Percentiles rank a stretch among this genome's conserved stretches.
These are phyloP conservation scores for Saccharomyces uvarum DNA, from an alignment of 1,139 yeast species.

Conservation along the genomic window DNA sequence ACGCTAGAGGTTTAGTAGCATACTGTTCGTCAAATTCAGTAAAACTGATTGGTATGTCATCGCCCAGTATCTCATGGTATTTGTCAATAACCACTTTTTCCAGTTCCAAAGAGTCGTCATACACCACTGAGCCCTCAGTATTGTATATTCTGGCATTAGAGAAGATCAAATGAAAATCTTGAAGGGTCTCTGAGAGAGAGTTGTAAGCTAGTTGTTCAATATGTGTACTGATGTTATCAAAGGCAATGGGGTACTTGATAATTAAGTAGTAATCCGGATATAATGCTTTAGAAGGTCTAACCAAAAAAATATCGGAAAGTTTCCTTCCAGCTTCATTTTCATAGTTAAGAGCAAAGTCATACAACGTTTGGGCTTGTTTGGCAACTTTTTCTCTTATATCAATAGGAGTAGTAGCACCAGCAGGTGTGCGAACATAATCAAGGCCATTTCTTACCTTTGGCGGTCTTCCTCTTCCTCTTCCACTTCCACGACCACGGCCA, in stretches of 20 bases:
- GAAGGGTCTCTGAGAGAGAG: constrained; percentile 52
- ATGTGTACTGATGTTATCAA: constrained; percentile 58
- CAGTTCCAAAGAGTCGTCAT: constrained; percentile 63
- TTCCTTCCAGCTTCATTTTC: constrained; percentile 38
- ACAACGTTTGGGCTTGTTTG: constrained; percentile 24
- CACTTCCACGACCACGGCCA: constrained; percentile 17
- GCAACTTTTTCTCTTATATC: constrained; percentile 37
- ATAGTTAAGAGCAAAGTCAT: constrained; percentile 40
- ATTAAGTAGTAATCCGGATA: constrained; percentile 85
- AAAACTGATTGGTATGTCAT: constrained; percentile 39
- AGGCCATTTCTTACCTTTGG: constrained; percentile 27
- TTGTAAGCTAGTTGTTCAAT: constrained; percentile 48
- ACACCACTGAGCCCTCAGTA: constrained; percentile 80
- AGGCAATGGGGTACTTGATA: constrained; percentile 74
- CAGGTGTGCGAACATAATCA: constrained; percentile 35
- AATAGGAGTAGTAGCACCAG: constrained; percentile 40
- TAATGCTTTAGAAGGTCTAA: constrained; percentile 59
- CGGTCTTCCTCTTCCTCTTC: constrained; percentile 17
- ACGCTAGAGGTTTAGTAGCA: constrained; percentile 33
- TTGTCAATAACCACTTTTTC: constrained; percentile 42
- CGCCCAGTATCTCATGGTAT: constrained; percentile 31
- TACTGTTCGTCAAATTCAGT: constrained; percentile 43
- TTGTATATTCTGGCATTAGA: constrained; percentile 81
- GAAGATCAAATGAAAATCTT: constrained; percentile 71
- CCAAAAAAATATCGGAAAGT: constrained; percentile 56